A percentile compares a stretch with the other conserved stretches of the same genome.
Evolutionary conservation across 2,329 filamentous ascomycete species (phyloP).

Genomic region (Periglandula ipomoeae): DNA sequence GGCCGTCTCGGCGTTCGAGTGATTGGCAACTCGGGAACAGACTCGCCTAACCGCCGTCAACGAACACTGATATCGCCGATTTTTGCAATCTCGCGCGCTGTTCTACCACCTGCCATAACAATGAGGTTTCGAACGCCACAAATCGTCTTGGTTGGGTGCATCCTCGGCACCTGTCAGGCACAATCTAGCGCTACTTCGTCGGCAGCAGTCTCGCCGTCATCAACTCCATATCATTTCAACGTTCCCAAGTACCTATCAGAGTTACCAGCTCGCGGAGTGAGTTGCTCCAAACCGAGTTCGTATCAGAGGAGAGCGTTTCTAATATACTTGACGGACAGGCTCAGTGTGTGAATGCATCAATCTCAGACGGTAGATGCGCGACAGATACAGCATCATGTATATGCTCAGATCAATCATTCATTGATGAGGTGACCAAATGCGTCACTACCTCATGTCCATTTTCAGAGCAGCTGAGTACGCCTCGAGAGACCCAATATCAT

Average conservation of each 20-base stretch:
- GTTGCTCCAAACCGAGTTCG: neutral
- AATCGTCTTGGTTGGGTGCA: neutral
- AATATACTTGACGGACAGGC: neutral
- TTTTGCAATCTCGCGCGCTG: neutral
- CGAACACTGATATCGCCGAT: neutral
- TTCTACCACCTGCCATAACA: neutral
- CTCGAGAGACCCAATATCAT: neutral
- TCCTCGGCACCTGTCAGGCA: neutral
- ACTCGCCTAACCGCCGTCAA: neutral
- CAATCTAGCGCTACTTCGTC: neutral
- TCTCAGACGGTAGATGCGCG: neutral
- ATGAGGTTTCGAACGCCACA: neutral
- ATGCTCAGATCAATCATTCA: neutral
- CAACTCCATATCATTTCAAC: neutral
- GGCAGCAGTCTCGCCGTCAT: neutral
- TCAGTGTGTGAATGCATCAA: neutral
- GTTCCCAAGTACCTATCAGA: neutral
- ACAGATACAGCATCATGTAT: neutral
- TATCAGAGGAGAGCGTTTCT: neutral
- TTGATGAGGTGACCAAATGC: neutral
- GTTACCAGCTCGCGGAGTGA: slow-evolving; percentile 4
- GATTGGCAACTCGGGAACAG: neutral
- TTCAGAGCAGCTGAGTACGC: slow-evolving; percentile 1
- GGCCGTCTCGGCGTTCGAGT: neutral
- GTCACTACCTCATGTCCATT: neutral